Percentiles rank a stretch among this genome's conserved stretches.
These are phyloP conservation scores for Platismatia glauca DNA, from an alignment of 495 filamentous ascomycete species.

Conservation along the genomic window DNA sequence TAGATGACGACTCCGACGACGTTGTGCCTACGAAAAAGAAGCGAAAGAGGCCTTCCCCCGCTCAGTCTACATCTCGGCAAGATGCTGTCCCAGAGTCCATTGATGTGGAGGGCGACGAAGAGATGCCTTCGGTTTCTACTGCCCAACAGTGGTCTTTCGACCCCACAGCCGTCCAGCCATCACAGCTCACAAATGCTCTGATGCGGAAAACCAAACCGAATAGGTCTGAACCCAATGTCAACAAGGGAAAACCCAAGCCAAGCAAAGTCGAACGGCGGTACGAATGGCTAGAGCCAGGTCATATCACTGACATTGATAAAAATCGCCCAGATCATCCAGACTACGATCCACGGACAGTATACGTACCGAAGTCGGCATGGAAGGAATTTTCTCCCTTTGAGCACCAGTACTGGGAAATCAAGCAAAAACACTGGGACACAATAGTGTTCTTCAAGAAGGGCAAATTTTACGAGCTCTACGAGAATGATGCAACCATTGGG, in stretches of 20 bases:
- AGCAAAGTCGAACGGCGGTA: slow-evolving; percentile 69
- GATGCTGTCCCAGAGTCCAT: slow-evolving; percentile 15
- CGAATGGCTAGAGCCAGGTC: slow-evolving; percentile 64
- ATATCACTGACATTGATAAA: slow-evolving; percentile 70
- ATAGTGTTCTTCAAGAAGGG: slow-evolving; percentile 99
- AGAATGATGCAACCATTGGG: slow-evolving; percentile 95
- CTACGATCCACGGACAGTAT: slow-evolving; percentile 85
- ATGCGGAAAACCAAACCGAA: slow-evolving; percentile 25
- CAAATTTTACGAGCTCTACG: slow-evolving; percentile 98
- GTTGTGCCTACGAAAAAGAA: slow-evolving; percentile 60
- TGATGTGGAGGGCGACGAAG: slow-evolving; percentile 42
- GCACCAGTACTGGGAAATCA: slow-evolving; percentile 99
- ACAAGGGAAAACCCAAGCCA: slow-evolving; percentile 65
- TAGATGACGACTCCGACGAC: slow-evolving; percentile 72
- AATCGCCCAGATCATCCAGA: slow-evolving; percentile 75
- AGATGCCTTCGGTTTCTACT: slow-evolving; percentile 59
- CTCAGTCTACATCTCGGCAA: slow-evolving; percentile 30
- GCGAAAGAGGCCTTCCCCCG: slow-evolving; percentile 55
- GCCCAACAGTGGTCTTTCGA: slow-evolving; percentile 82
- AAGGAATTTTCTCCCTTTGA: slow-evolving; percentile 83
- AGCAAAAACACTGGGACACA: slow-evolving; percentile 94
- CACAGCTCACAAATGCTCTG: slow-evolving; percentile 42
- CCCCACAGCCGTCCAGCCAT: slow-evolving; percentile 58
- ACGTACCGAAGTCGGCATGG: slow-evolving; percentile 72
- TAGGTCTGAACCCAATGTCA: slow-evolving; percentile 26